Percentiles rank a stretch among this genome's conserved stretches.
Evolutionary conservation across 1,139 yeast genomes (phyloP).

Genomic region (Hansenula lynferdii): DNA sequence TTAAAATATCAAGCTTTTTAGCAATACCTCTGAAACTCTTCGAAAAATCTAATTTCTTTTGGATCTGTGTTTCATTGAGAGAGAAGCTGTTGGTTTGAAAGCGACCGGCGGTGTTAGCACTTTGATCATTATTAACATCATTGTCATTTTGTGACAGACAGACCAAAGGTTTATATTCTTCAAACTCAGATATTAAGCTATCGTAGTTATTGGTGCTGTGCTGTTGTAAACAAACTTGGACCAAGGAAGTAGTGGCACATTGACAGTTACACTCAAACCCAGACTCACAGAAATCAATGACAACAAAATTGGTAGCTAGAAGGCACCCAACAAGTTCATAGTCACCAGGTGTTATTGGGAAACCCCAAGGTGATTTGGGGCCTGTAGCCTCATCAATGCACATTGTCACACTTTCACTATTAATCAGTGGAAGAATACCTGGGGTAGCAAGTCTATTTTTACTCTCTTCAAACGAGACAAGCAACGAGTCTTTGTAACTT

Average conservation of each 20-base stretch:
- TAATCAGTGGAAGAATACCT: not conserved
- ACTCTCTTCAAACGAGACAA: conserved; percentile 11
- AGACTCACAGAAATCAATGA: not conserved
- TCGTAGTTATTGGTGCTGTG: conserved; percentile 2
- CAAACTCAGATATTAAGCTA: not conserved
- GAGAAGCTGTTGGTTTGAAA: too few relatives aligned
- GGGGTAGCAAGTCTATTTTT: conserved; percentile 1
- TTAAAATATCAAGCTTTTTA: conserved; percentile 4
- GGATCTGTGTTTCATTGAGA: conserved; percentile 2
- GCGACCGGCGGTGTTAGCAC: too few relatives aligned
- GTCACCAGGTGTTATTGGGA: too few relatives aligned
- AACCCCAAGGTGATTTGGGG: too few relatives aligned
- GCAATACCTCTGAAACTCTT: conserved; percentile 10
- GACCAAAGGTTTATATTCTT: conserved; percentile 1
- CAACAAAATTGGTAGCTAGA: too few relatives aligned
- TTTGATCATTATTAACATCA: too few relatives aligned
- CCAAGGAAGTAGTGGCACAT: conserved; percentile 5
- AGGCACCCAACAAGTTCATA: too few relatives aligned
- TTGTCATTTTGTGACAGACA: too few relatives aligned
- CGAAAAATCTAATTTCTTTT: conserved; percentile 4
- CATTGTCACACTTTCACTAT: too few relatives aligned
- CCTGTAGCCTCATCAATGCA: too few relatives aligned
- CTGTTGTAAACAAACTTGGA: conserved; percentile 4
- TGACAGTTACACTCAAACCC: conserved; percentile 9
- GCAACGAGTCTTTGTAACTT: conserved; percentile 5